Evolutionary conservation across 148 eudicot genomes (phyloP).

Genomic region (Euryodendron excelsum): DNA sequence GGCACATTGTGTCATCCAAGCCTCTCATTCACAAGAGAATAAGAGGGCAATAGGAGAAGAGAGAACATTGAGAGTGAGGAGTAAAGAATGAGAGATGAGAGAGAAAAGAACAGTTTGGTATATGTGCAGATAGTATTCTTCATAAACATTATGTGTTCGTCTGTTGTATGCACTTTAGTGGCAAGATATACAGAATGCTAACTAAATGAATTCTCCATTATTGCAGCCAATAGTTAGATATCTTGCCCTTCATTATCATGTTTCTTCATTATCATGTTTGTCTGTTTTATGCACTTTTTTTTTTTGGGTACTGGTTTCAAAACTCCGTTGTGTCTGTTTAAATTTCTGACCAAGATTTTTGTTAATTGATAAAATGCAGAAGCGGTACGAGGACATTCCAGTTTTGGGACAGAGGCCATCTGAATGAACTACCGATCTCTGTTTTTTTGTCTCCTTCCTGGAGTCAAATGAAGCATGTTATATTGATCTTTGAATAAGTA

Average conservation of each 20-base stretch:
- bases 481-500: conserved; percentile 16
- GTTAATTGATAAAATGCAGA: conserved; percentile 29
- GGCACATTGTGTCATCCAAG: background rate
- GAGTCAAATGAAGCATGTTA: background rate
- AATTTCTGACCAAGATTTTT: background rate
- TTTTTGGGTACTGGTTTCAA: background rate
- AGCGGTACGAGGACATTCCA: conserved; percentile 51
- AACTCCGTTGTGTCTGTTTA: background rate
- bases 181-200: background rate
- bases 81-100: background rate
- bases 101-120: background rate
- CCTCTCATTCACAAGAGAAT: background rate
- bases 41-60: background rate
- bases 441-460: background rate
- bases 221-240: background rate
- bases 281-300: no score
- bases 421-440: conserved; percentile 18
- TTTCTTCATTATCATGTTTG: no score
- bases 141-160: background rate
- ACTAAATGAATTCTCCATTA: background rate
- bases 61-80: background rate
- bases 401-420: conserved; percentile 51
- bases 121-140: background rate
- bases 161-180: background rate
- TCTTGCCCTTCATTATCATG: background rate